A percentile compares a stretch with the other conserved stretches of the same genome.
phyloP scores from a whole-genome alignment of 352 stramenopile species.

The Phytophthora fragariae region DNA sequence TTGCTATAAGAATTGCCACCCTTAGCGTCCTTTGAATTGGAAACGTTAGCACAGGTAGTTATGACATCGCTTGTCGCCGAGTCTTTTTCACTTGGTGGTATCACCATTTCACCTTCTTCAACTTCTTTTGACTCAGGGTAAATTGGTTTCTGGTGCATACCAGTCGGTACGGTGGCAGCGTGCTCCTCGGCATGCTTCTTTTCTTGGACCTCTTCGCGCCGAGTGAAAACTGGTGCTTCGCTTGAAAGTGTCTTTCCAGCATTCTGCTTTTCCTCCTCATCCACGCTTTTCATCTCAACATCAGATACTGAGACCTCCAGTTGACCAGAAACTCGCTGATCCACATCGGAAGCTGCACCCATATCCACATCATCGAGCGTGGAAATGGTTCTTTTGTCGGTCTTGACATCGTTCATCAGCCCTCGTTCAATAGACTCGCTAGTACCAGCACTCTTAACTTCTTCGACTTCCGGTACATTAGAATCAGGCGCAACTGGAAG shows the following conservation, averaged over 20 bases:
- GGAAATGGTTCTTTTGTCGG: not conserved
- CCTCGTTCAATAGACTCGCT: not conserved
- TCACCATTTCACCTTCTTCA: conserved; percentile 41
- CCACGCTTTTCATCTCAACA: conserved; percentile 24
- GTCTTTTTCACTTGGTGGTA: conserved; percentile 13
- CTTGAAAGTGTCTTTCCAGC: not conserved
- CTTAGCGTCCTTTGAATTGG: conserved; percentile 1
- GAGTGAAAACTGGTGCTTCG: not conserved
- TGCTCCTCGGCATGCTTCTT: not conserved
- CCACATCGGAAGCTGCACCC: not conserved
- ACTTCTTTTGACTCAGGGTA: conserved; percentile 17
- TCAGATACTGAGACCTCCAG: conserved; percentile 2
- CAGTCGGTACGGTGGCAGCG: not conserved
- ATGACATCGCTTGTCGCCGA: not conserved
- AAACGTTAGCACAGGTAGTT: not conserved
- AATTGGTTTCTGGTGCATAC: not conserved
- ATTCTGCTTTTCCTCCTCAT: conserved; percentile 2
- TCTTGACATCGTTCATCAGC: not conserved
- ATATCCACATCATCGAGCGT: conserved; percentile 22
- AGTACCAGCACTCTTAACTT: not conserved
- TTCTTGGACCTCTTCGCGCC: not conserved
- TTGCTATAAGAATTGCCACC: not conserved
- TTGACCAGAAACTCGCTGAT: conserved; percentile 1
- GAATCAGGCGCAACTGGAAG: not conserved
- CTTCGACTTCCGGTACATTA: not conserved